Conservation (phyloP, 495 filamentous ascomycete genomes). For the Penicillium manginii region DNA sequence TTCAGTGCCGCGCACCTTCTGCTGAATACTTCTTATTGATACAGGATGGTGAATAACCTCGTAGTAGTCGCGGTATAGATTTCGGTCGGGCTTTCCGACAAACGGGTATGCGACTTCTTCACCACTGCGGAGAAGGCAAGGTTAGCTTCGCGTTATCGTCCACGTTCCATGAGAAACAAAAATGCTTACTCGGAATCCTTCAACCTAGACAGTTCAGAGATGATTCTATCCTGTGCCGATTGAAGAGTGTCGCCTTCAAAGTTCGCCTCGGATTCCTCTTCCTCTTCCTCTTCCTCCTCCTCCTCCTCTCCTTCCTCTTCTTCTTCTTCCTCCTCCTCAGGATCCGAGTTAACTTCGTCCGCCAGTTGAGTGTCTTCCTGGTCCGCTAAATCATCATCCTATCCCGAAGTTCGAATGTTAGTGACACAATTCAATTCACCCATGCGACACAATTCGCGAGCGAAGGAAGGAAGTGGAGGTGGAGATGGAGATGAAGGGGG, state of each 20-base stretch:
- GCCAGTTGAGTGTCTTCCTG: constrained; percentile 37
- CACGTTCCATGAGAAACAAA: not conserved
- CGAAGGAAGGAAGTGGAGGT: not conserved
- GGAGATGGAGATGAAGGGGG: not conserved
- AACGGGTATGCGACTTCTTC: constrained; percentile 36
- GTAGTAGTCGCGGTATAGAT: constrained; percentile 66
- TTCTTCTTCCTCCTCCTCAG: constrained; percentile 23
- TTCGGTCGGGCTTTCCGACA: constrained; percentile 38
- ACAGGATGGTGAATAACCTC: constrained; percentile 73
- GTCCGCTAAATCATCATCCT: constrained; percentile 28
- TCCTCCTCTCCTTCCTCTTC: constrained; percentile 42
- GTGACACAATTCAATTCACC: constrained; percentile 4
- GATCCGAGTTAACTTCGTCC: not conserved
- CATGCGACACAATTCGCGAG: not conserved
- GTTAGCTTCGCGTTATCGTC: constrained; percentile 10
- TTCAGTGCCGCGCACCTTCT: constrained; percentile 68
- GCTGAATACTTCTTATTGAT: constrained; percentile 70
- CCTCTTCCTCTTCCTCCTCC: constrained; percentile 29
- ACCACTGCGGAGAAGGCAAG: constrained; percentile 21
- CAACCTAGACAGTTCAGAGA: constrained; percentile 65
- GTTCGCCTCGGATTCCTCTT: constrained; percentile 51
- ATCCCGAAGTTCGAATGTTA: constrained; percentile 4
- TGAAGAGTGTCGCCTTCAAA: constrained; percentile 73
- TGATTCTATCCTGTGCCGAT: constrained; percentile 79
- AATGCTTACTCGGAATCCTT: constrained; percentile 60